A percentile compares a stretch with the other conserved stretches of the same genome.
phyloP scores from a whole-genome alignment of 331 rosid species.

The Quercus lobata region DNA sequence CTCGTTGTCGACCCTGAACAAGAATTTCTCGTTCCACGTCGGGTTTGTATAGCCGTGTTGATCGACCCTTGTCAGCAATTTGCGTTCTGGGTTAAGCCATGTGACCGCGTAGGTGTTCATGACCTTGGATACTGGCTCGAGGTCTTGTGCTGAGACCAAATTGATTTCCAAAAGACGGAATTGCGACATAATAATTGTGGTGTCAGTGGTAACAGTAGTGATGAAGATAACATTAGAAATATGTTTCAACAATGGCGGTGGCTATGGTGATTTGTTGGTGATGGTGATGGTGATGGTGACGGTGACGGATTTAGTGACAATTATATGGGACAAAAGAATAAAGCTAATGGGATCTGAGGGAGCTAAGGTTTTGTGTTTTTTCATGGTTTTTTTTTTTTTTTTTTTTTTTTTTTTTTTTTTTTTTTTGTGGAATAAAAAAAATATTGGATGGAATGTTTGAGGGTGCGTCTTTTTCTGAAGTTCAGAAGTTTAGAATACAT shows the following conservation, averaged over 20 bases:
- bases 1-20: slow-evolving; percentile 52
- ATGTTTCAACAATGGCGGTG: neutral
- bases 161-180: slow-evolving; percentile 62
- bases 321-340: neutral
- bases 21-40: slow-evolving; percentile 82
- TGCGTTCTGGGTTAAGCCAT: slow-evolving; percentile 63
- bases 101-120: slow-evolving; percentile 64
- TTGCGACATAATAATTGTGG: neutral
- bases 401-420: too few species aligned
- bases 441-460: neutral
- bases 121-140: slow-evolving; percentile 38
- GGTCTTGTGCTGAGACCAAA: slow-evolving; percentile 62
- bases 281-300: neutral
- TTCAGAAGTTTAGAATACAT: too few species aligned
- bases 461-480: too few species aligned
- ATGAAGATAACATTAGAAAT: neutral
- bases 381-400: neutral
- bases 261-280: neutral
- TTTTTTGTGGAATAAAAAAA: neutral
- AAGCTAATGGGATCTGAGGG: neutral
- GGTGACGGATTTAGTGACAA: neutral
- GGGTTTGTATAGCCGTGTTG: slow-evolving; percentile 53
- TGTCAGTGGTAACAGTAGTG: neutral
- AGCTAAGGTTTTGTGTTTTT: too few species aligned
- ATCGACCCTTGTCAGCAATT: slow-evolving; percentile 48